Conservation (phyloP, 495 filamentous ascomycete species). For the Aspergillus conjunctus region DNA sequence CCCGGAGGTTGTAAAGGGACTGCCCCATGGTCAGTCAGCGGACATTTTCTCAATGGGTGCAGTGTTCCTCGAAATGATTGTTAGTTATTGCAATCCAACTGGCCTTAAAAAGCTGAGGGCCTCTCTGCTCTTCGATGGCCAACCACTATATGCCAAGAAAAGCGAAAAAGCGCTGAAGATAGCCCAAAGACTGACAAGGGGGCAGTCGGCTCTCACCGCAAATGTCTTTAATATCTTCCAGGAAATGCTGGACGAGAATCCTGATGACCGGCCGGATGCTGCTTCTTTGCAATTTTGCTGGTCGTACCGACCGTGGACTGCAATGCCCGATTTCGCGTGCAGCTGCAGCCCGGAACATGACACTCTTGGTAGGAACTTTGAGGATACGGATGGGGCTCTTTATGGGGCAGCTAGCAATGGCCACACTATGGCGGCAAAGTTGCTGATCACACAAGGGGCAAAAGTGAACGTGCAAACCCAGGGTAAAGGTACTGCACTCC, state of each 20-base stretch:
- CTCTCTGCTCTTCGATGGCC: not conserved
- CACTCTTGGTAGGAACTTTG: not conserved
- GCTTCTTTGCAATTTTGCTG: not conserved
- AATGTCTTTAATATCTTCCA: not conserved
- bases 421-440: not conserved
- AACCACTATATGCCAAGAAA: not conserved
- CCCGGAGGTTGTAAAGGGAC: not conserved
- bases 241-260: not conserved
- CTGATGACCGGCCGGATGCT: not conserved
- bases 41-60: constrained; percentile 4
- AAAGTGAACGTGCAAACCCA: not conserved
- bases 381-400: not conserved
- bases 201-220: not conserved
- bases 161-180: not conserved
- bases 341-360: not conserved
- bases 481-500: constrained; percentile 3
- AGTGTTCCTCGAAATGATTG: constrained; percentile 7
- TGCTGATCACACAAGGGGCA: not conserved
- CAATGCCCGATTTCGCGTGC: not conserved
- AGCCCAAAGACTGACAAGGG: not conserved
- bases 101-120: not conserved
- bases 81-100: not conserved
- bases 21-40: not conserved
- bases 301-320: not conserved
- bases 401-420: not conserved